phyloP scores from a whole-genome alignment of 2,329 filamentous ascomycete genomes.

The Colletotrichum sp. region DNA sequence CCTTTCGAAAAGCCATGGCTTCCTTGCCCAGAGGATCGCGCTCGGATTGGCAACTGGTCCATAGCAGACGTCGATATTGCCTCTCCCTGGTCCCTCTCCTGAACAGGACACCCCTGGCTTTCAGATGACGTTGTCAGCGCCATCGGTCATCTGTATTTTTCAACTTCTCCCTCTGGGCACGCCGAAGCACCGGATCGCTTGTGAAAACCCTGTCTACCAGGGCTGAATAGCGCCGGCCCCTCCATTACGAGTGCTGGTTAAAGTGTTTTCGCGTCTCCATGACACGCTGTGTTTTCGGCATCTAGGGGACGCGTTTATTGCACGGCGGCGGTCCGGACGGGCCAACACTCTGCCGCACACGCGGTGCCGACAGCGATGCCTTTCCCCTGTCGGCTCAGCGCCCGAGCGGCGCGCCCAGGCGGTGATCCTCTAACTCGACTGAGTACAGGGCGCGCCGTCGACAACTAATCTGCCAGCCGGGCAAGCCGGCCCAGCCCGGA shows the following conservation, averaged over 20 bases:
- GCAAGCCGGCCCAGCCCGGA: not conserved
- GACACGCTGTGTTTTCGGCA: not conserved
- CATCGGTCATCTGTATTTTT: not conserved
- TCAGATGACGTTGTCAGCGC: not conserved
- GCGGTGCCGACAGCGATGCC: not conserved
- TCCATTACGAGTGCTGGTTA: not conserved
- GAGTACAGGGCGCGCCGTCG: not conserved
- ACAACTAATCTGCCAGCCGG: not conserved
- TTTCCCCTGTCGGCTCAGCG: not conserved
- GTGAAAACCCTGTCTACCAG: not conserved
- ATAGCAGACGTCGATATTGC: not conserved
- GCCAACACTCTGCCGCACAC: not conserved
- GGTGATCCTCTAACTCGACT: not conserved
- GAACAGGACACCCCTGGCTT: not conserved
- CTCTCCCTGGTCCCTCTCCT: not conserved
- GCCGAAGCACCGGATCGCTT: not conserved
- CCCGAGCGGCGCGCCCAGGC: constrained; percentile 4
- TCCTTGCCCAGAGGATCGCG: not conserved
- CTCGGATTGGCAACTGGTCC: not conserved
- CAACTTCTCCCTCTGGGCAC: not conserved
- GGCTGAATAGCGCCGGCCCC: not conserved
- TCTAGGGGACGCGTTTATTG: not conserved
- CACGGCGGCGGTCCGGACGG: not conserved
- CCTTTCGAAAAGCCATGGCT: not conserved
- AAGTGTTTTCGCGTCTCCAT: not conserved